Evolutionary conservation across 176 grass and related monocot genomes (phyloP).

Genomic region (Ananas comosus): DNA sequence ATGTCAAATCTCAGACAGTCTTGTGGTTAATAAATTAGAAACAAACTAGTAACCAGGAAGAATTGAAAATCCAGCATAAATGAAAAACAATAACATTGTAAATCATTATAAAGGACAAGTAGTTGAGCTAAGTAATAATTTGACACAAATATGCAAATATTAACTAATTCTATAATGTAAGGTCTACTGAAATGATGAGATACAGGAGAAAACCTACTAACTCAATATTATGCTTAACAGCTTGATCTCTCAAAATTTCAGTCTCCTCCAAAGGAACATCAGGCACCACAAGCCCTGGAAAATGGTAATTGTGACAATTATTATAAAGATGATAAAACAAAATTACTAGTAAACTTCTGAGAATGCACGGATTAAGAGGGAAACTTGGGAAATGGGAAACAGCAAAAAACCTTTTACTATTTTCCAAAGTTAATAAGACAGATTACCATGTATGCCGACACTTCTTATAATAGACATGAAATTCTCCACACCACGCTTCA

Average conservation of each 20-base stretch:
- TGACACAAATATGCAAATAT: too few species aligned
- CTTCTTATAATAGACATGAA: slow-evolving; percentile 77
- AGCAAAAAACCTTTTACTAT: neutral
- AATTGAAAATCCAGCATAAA: too few species aligned
- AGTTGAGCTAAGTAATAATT: too few species aligned
- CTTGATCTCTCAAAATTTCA: slow-evolving; percentile 63
- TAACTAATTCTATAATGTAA: neutral
- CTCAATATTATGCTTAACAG: slow-evolving; percentile 86
- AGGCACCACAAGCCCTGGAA: slow-evolving; percentile 87
- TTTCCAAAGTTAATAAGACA: slow-evolving; percentile 6
- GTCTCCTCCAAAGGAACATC: slow-evolving; percentile 98
- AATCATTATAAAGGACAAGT: too few species aligned
- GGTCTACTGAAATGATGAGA: slow-evolving; percentile 5
- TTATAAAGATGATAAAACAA: neutral
- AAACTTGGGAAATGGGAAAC: too few species aligned
- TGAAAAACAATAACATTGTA: too few species aligned
- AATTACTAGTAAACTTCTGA: neutral
- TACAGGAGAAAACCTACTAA: slow-evolving; percentile 44
- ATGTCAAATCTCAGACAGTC: too few species aligned
- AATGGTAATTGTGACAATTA: slow-evolving; percentile 1
- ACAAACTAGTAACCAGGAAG: too few species aligned
- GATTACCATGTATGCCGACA: slow-evolving; percentile 69
- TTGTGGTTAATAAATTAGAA: too few species aligned
- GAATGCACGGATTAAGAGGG: neutral
- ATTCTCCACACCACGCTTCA: slow-evolving; percentile 73